A percentile compares a stretch with the other conserved stretches of the same genome.
These are phyloP conservation scores for Chlorencoelia australis DNA, from an alignment of 2,329 filamentous ascomycete genomes.

Conservation along the genomic window DNA sequence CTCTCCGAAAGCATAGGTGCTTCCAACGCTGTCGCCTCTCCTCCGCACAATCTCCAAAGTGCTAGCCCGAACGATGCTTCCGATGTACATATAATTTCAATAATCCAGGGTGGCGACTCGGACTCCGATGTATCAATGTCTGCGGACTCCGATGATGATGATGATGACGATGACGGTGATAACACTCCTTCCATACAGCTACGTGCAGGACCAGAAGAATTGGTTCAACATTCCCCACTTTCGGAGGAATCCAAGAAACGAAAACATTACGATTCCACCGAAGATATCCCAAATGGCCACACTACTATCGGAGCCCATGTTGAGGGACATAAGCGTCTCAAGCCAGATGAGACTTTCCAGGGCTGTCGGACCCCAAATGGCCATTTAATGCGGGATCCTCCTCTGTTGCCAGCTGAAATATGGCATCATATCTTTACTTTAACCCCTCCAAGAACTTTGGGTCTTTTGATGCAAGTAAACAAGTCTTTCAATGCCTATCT, in stretches of 20 bases:
- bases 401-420: constrained; percentile 46
- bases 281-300: constrained; percentile 11
- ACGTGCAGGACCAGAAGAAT: constrained; percentile 4
- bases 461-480: constrained; percentile 57
- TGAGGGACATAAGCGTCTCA: constrained; percentile 22
- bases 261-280: constrained; percentile 15
- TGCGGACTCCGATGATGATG: constrained; percentile 27
- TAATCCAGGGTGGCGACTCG: constrained; percentile 21
- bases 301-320: constrained; percentile 6
- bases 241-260: constrained; percentile 19
- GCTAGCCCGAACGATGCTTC: constrained; percentile 7
- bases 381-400: constrained; percentile 16
- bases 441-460: constrained; percentile 52
- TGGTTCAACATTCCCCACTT: not conserved
- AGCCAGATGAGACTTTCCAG: constrained; percentile 15
- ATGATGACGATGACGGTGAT: constrained; percentile 18
- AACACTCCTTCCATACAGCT: constrained; percentile 4
- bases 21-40: constrained; percentile 17
- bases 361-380: constrained; percentile 13
- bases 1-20: constrained; percentile 23
- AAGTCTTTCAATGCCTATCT: constrained; percentile 54
- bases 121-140: constrained; percentile 30
- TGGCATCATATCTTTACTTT: constrained; percentile 64
- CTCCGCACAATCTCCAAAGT: constrained; percentile 9
- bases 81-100: constrained; percentile 9